Conservation (phyloP, 2,329 filamentous ascomycete species). For the Colletotrichum liriopes region DNA sequence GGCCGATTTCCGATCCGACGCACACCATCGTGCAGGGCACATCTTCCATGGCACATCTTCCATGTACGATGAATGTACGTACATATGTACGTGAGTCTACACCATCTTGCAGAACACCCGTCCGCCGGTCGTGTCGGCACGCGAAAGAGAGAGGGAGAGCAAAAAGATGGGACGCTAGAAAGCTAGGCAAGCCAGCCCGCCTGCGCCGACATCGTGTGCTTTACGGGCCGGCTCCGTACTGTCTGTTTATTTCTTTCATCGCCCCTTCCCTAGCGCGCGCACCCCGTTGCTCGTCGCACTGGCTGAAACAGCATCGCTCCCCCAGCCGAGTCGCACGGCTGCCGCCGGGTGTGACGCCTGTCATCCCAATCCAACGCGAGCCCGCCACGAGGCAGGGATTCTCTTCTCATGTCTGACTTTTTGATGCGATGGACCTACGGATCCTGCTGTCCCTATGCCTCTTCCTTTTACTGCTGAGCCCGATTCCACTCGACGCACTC, state of each 20-base stretch:
- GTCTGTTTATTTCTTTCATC: conserved; percentile 7
- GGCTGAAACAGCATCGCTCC: conserved; percentile 23
- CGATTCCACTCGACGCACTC: conserved; percentile 93
- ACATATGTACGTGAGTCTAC: conserved; percentile 28
- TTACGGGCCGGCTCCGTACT: not conserved
- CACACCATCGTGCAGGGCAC: conserved; percentile 35
- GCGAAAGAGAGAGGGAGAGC: not conserved
- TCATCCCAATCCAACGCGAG: conserved; percentile 28
- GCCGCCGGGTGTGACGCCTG: conserved; percentile 34
- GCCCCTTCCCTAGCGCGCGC: conserved; percentile 25
- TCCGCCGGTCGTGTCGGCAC: conserved; percentile 17
- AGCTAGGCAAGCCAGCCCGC: not conserved
- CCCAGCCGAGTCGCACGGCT: conserved; percentile 30
- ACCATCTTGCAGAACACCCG: conserved; percentile 15
- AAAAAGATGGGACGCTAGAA: conserved; percentile 9
- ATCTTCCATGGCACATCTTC: conserved; percentile 18
- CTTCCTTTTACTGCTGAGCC: conserved; percentile 54
- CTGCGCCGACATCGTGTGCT: not conserved
- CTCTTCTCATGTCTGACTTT: conserved; percentile 25
- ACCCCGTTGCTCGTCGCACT: conserved; percentile 31
- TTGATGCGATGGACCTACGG: not conserved
- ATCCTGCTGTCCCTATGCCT: not conserved
- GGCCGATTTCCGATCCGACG: conserved; percentile 23
- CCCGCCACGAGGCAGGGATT: not conserved
- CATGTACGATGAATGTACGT: conserved; percentile 20